Evolutionary conservation across 108 stramenopile species (phyloP), one percentile per base, ranked within the genome.

Genomic region (Cyclostephanos invisitatus): DNA sequence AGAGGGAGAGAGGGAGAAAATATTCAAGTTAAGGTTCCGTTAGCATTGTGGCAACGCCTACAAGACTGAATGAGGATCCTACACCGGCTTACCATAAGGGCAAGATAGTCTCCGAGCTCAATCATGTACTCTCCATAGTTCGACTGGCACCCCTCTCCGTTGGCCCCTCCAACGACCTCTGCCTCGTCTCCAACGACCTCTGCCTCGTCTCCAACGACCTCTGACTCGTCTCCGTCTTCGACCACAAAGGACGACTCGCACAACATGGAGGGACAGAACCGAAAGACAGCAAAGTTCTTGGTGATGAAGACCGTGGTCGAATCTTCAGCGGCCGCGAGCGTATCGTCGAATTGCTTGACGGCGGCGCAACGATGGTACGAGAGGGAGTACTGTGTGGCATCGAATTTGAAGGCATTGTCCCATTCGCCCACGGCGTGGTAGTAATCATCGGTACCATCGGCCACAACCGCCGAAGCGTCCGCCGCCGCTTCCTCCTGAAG

Each of bases 41-140:
- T 46, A 17, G 44, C 3, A 46, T 15, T 11, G 44, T 15, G 3
- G 44, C 14, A 14, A 46, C 15, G 44, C 17, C 1, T 17, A 46
- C 12, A 15, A 1, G 17, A 46, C 44, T 46, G 44, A 46, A 46
- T 11, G 12, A 46, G 3, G 17, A 15, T 46, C 44, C 44, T 15
- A 15, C 61, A 12, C 9, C 18, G 3, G 35, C 61, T 2, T 46
- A 35, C 18, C 88, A 94, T 91, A 50, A 78, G 70, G 21, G 86
- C 44, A 48, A 91, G 64, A 64, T 90, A 94, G 9, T 78, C 83
- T 29, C 72, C 85, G 72, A 91, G 83, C 3, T 85, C 81, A 28
- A 94, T 59, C 48, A 89, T 70, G 57, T 91, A 94, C 70, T 91
- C 90, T 35, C 89, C 93, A 72, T 84, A 94, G 63, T 86, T 78